A percentile compares a stretch with the other conserved stretches of the same genome.
These are phyloP conservation scores for Fomitopsis palustris DNA, from an alignment of 1,284 basidiomycete species.

Conservation along the genomic window DNA sequence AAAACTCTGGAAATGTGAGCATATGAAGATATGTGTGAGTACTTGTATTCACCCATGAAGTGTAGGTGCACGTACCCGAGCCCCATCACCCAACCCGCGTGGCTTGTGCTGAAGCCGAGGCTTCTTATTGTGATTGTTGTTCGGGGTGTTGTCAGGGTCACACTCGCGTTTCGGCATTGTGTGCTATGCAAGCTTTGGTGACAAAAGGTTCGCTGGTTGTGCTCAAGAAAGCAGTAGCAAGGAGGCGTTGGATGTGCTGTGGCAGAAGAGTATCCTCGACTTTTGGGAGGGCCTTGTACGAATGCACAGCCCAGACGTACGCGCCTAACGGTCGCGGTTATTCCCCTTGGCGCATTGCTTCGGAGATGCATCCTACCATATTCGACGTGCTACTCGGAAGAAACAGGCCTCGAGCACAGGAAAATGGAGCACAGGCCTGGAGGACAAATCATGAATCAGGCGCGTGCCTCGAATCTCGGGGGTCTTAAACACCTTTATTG, in stretches of 20 bases:
- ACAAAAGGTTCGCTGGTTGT: not conserved
- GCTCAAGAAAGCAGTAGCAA: not conserved
- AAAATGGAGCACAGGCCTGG: not conserved
- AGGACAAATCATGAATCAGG: no score
- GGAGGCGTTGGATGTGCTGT: not conserved
- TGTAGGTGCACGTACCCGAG: not conserved
- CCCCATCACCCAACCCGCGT: not conserved
- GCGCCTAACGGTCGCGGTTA: not conserved
- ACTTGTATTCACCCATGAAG: no score
- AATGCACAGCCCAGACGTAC: not conserved
- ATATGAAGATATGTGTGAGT: not conserved
- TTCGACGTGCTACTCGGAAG: not conserved
- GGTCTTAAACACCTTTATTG: no score
- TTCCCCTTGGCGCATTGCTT: not conserved
- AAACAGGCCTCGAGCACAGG: not conserved
- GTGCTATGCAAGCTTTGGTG: no score
- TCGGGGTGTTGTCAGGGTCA: not conserved
- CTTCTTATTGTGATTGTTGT: not conserved
- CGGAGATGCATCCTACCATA: not conserved
- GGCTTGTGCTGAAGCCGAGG: not conserved
- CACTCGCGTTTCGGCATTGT: not conserved
- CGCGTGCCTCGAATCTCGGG: no score
- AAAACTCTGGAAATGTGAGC: not conserved
- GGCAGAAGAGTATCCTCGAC: not conserved
- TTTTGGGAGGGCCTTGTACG: not conserved